Evolutionary conservation across 2,329 filamentous ascomycete species (phyloP).

Genomic region (Trichophyton equinum): DNA sequence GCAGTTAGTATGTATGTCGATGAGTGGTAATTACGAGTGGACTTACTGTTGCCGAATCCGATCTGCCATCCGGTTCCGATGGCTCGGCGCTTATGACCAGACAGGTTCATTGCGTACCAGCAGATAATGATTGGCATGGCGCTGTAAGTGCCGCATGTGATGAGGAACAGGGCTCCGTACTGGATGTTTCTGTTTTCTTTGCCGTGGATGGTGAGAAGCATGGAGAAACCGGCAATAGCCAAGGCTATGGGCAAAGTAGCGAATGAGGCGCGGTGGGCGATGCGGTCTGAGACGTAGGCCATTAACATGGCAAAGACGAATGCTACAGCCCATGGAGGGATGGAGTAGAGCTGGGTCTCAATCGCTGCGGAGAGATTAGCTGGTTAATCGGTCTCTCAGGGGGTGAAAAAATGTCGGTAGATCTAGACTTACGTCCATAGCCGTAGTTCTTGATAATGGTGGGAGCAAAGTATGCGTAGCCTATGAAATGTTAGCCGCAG

Average conservation of each 20-base stretch:
- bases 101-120: constrained; percentile 72
- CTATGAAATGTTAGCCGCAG: constrained; percentile 16
- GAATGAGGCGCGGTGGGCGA: constrained; percentile 63
- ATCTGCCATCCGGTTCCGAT: constrained; percentile 67
- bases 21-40: neutral
- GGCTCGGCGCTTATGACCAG: constrained; percentile 56
- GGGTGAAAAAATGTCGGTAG: neutral
- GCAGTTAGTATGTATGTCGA: neutral
- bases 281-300: constrained; percentile 58
- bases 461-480: constrained; percentile 64
- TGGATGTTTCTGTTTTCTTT: constrained; percentile 45
- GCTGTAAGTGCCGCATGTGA: constrained; percentile 66
- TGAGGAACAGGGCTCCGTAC: constrained; percentile 71
- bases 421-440: constrained; percentile 36
- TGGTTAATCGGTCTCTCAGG: neutral
- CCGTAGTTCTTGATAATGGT: constrained; percentile 57
- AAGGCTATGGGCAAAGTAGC: constrained; percentile 55
- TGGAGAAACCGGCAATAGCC: constrained; percentile 60
- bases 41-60: constrained; percentile 54
- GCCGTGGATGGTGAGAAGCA: constrained; percentile 59
- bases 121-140: constrained; percentile 83
- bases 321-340: constrained; percentile 54
- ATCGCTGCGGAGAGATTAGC: constrained; percentile 26
- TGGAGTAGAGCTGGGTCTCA: constrained; percentile 39
- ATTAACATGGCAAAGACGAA: constrained; percentile 68